These are phyloP conservation scores for Neofusicoccum umdonicola DNA, from an alignment of 2,329 filamentous ascomycete species.

Conservation along the genomic window DNA sequence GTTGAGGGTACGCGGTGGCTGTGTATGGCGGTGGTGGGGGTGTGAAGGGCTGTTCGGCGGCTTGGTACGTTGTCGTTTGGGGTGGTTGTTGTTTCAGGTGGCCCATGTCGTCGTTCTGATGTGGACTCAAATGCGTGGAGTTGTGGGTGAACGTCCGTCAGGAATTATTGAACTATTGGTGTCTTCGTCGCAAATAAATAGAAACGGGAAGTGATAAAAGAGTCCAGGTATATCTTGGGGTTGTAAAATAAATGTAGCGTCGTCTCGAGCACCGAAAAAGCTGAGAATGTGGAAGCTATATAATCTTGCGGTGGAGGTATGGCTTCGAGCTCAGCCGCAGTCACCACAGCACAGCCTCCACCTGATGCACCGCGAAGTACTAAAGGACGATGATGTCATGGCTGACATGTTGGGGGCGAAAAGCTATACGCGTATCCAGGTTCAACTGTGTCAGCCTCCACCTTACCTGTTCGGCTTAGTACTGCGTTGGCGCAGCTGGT, in stretches of 20 bases:
- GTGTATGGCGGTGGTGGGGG: background rate
- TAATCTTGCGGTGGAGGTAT: too few relatives aligned
- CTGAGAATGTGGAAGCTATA: background rate
- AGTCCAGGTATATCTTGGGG: background rate
- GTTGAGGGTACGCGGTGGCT: background rate
- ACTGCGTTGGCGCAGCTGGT: too few relatives aligned
- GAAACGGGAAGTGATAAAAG: background rate
- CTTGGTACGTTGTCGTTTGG: background rate
- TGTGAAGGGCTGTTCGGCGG: background rate
- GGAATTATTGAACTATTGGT: background rate
- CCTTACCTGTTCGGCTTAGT: too few relatives aligned
- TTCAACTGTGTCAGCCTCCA: background rate
- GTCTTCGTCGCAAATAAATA: background rate
- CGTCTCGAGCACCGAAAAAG: too few relatives aligned
- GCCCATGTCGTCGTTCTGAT: background rate
- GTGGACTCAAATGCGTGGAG: background rate
- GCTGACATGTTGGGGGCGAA: slow-evolving; percentile 5
- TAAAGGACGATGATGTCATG: background rate
- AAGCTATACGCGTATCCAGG: background rate
- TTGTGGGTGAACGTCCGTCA: background rate
- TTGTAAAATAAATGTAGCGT: too few relatives aligned
- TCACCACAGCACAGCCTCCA: background rate
- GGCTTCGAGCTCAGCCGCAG: background rate
- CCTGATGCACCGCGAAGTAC: background rate
- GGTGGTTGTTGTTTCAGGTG: background rate